These are phyloP conservation scores for Parasitella parasitica DNA, from an alignment of 371 early-diverging fungal species.

Conservation along the genomic window DNA sequence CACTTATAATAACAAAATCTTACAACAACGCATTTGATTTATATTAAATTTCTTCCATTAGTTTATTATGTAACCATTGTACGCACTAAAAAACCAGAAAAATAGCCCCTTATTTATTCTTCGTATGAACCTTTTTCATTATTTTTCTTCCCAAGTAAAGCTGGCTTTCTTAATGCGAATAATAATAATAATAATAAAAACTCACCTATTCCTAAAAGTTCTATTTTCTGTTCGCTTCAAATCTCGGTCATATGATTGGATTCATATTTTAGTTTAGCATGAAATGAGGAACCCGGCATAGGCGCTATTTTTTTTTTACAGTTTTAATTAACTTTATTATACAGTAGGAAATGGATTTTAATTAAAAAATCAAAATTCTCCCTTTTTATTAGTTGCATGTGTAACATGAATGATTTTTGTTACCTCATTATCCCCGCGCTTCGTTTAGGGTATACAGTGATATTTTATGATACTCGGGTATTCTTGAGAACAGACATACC, in stretches of 20 bases:
- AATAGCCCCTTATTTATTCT: not conserved
- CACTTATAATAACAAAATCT: not conserved
- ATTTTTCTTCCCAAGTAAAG: not conserved
- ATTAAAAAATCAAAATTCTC: not conserved
- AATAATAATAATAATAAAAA: not conserved
- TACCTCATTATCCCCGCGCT: conserved; percentile 1
- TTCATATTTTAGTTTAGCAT: not conserved
- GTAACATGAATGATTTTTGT: not conserved
- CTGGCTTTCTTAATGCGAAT: conserved; percentile 10
- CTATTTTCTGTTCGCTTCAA: conserved; percentile 13
- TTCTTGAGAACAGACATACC: not conserved
- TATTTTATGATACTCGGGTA: not conserved
- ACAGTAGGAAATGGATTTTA: conserved; percentile 3
- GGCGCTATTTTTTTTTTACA: too few species aligned
- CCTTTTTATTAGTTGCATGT: not conserved
- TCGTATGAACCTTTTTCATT: not conserved
- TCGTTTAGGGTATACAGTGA: not conserved
- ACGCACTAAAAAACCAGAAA: not conserved
- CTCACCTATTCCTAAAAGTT: not conserved
- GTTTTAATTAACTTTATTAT: too few species aligned
- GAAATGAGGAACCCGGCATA: too few species aligned
- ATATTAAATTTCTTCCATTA: not conserved
- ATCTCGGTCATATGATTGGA: not conserved
- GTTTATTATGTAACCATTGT: not conserved
- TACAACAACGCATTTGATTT: not conserved